A percentile compares a stretch with the other conserved stretches of the same genome.
Evolutionary conservation across 208 protist species (phyloP).

Genomic region (Giardia muris): DNA sequence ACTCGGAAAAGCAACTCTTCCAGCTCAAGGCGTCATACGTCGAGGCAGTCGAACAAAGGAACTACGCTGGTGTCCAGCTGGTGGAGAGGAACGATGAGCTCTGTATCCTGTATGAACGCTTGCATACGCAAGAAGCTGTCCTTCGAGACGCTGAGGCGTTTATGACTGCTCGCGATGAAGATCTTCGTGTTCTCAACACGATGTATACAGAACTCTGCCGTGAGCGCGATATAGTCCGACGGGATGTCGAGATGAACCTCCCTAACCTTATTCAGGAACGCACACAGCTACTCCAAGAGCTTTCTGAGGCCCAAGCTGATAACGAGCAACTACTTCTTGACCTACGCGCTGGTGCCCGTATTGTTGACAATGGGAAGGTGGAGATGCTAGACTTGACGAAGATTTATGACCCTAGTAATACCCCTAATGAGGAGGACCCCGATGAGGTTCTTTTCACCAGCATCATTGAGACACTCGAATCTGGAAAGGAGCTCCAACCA

Average conservation of each 20-base stretch:
- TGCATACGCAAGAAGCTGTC: constrained; percentile 19
- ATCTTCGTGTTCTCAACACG: background rate
- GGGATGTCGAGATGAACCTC: background rate
- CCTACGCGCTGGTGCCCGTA: background rate
- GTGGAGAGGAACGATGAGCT: constrained; percentile 15
- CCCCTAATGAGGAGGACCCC: background rate
- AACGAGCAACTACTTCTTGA: constrained; percentile 3
- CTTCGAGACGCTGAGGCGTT: constrained; percentile 8
- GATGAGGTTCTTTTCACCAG: background rate
- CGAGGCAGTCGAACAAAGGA: constrained; percentile 13
- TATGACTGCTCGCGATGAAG: constrained; percentile 23
- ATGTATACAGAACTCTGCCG: background rate
- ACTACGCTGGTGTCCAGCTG: background rate
- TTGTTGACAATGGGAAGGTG: background rate
- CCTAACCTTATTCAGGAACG: background rate
- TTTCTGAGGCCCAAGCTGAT: background rate
- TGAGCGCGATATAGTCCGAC: background rate
- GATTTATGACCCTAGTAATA: background rate
- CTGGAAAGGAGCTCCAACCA: background rate
- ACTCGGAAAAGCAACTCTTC: constrained; percentile 4
- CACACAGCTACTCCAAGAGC: background rate
- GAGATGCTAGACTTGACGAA: constrained; percentile 1
- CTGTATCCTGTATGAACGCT: background rate
- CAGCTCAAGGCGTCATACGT: background rate
- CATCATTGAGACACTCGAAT: background rate